Base-by-base conservation (phyloP, 78 protist genomes). In the Trichosphaerium sp. region DNA sequence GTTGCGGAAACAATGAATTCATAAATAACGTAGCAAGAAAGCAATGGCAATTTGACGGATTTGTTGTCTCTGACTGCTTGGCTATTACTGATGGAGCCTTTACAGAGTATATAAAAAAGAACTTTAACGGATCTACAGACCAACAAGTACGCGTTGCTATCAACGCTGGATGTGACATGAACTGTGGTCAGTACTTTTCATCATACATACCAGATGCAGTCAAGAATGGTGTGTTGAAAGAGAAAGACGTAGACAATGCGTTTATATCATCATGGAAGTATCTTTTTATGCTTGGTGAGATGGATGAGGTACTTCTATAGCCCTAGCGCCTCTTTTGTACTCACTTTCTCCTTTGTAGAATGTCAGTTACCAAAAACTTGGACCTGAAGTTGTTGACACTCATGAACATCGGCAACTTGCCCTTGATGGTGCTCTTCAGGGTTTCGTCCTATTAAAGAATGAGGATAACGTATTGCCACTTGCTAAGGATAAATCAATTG, bases 1-100 rank as follows among this genome's bases (percentile, higher is more conserved):
- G 44, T 12, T 71, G 77, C 42, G 77, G 71, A 10, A 62, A 5
- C 54, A 21, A 65, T 25, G 21, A 37, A 38, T 37, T 71, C 34
- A 32, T 71, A 34, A 11, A 28, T 26, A 11, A 3, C 31, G 28
- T 26, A 35, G 59, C 49, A 14, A 65, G 76, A 2, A 2, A 25
- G 32, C 14, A 5, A 14, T 71, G 76, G 51, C 32, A 21, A 47
- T 47, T 47, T 47, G 51, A 47, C 32, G 51, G 51, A 47, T 47
- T 47, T 21, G 21, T 47, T 47, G 51, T 47, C 21, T 47, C 51
- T 47, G 51, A 47, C n/a, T 47, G 51, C 21, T n/a, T 47, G 51
- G 21, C 21, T 47, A 21, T 47, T 47, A 47, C 21, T 47, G 21
- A 21, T 21, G 51, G 21, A 47, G 21, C 21, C 21, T 47, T 47